phyloP scores from a whole-genome alignment of 2,329 filamentous ascomycete species.

The Corynespora cassiicola region DNA sequence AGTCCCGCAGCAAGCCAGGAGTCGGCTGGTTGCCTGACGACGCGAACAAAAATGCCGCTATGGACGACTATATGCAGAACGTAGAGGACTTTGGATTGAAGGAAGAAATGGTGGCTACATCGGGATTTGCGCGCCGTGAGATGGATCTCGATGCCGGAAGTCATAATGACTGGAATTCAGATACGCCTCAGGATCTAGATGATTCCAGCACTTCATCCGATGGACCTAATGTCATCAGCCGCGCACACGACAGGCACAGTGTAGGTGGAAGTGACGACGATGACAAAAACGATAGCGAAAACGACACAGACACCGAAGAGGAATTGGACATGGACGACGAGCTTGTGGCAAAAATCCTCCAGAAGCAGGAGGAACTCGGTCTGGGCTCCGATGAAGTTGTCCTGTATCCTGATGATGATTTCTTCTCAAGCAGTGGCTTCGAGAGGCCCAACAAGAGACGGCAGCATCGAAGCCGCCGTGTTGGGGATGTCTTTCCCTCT shows the following conservation, averaged over 20 bases:
- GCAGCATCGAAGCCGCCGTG: conserved; percentile 21
- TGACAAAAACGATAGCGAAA: conserved; percentile 41
- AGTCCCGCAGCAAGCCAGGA: conserved; percentile 41
- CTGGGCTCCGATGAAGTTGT: conserved; percentile 65
- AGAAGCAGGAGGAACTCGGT: conserved; percentile 69
- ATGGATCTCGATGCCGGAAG: conserved; percentile 39
- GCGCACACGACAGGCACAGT: conserved; percentile 24
- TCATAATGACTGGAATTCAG: conserved; percentile 41
- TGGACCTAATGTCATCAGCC: conserved; percentile 8
- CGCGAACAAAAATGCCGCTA: conserved; percentile 43
- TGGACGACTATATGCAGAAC: conserved; percentile 76
- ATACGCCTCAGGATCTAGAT: conserved; percentile 56
- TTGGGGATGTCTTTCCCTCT: conserved; percentile 53
- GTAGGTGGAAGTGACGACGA: conserved; percentile 19
- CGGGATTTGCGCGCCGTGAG: conserved; percentile 38
- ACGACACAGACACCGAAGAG: conserved; percentile 48
- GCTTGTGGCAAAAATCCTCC: conserved; percentile 65
- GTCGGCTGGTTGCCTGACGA: conserved; percentile 41
- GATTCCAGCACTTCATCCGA: conserved; percentile 59
- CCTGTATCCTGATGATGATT: conserved; percentile 59
- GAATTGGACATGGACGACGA: conserved; percentile 63
- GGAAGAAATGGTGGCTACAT: conserved; percentile 30
- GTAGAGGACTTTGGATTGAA: conserved; percentile 56
- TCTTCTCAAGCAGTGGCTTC: conserved; percentile 34
- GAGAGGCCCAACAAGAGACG: conserved; percentile 34